Base-by-base conservation (phyloP, 2,329 filamentous ascomycete species). In the Karstenula rhodostoma region DNA sequence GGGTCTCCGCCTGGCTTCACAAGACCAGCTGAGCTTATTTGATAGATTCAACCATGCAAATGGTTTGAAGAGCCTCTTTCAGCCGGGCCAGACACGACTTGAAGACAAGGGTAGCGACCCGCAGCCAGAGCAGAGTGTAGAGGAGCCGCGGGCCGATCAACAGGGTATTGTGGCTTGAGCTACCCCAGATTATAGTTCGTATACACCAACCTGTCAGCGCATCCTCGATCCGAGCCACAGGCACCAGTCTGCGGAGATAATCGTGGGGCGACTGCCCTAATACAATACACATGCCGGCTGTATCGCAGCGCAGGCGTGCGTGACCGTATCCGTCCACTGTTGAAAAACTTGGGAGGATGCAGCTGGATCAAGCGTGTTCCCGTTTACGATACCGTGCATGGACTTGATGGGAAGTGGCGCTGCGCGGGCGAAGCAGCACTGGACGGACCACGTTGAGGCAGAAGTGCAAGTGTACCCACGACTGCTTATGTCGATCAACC, bases 11-110 rank as follows among this genome's bases (percentile, higher is more conserved):
- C 86, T 96, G 65, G 91, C 93, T 10, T 89, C 90, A 58, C 88
- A 87, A 65, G 88, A 84, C 58, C 90, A 90, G 69, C 85, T 98
- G 66, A 85, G 87, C 47, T 81, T 88, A 22, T 95, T 98, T 76
- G 94, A 98, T 77, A 92, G 90, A 77, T 91, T 97, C 50, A 93
- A 97, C 57, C 67, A 73, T 69, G 89, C 91, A 43, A 91, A 90
- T 73, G 91, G 92, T 64, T 74, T 89, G 61, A 81, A 85, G 62
- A 76, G 79, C 60, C 79, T 86, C 60, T 83, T 85, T 71, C 76
- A 77, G 71, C 73, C 77, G 73, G 75, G 64, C 58, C 65, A 63
- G 59, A 73, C 66, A 63, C 64, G 64, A 64, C 64, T 73, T 73
- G 74, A 77, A 70, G 67, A 70, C 68, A 75, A 70, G 74, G 76